Evolutionary conservation across 768 basidiomycete species (phyloP), one percentile per base, ranked within the genome.

Genomic region (Mycena vitilis): DNA sequence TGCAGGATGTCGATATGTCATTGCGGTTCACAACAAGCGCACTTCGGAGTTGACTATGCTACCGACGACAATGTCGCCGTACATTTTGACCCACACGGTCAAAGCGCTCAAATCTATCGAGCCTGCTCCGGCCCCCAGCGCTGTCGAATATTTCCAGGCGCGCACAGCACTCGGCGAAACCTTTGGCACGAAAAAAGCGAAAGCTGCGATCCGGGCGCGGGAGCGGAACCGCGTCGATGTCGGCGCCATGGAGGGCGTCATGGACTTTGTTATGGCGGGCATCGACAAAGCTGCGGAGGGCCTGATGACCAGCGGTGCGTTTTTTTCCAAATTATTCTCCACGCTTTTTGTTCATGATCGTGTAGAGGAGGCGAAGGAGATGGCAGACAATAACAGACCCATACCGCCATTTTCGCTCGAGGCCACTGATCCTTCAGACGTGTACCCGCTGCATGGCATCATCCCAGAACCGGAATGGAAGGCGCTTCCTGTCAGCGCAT

Each of bases 141-240:
- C 87, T 56, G 72, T 83, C 54, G 86, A 89, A 66, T 89, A 86
- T 65, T 80, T 86, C 47, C 85, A 90, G 58, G 91, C 91, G 18
- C 86, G 91, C 48, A 93, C 87, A 62, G 84, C 88, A n/a, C 87
- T 99, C 2, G 96, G 97, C 38, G 91, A 95, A 77, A 88, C 93
- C 1, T 99, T 99, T 71, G 97, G 97, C 23, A 97, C 96, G 30
- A 94, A 95, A 81, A 99, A 98, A 77, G 95, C 95, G 52, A 92
- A 95, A 78, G 88, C 89, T 12, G 90, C 89, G 36, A 96, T 98
- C 75, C 88, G 88, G 60, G 92, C 95, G 5, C 87, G 87, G 60
- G 95, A 96, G 79, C 87, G 97, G 71, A 97, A 96, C 80, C 90
- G 90, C 77, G 90, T 99, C 44, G 95, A 98, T 80, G 89, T 93